Evolutionary conservation across 495 filamentous ascomycete species (phyloP), one percentile per base, ranked within the genome.

Genomic region (Zalerion maritima): DNA sequence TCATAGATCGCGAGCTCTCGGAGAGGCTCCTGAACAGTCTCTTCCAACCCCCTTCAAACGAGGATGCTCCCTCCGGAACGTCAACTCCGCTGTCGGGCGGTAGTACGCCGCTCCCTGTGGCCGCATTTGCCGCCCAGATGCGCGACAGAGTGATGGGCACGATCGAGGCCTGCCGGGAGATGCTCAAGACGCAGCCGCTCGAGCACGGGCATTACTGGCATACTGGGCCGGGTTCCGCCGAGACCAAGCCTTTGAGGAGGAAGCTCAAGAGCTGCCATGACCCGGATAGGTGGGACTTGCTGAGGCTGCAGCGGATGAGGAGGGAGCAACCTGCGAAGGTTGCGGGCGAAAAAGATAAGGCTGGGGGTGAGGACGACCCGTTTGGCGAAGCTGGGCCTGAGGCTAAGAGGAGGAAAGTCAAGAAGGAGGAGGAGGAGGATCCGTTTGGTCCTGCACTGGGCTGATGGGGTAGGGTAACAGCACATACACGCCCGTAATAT

Each of bases 191-290:
- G 19, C 64, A 69, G 35, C 48, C 59, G 19, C 55, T 64, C 0
- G 54, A 53, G 36, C 43, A 55, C n/a, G 12, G 8, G 7, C 6
- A 36, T 37, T 50, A 35, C 40, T 40, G 16, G 54, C 49, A 0
- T 57, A 60, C 26, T 62, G 58, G 57, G 40, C 34, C 15, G 55
- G 48, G 25, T 59, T 63, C 27, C 39, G 58, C 34, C 12, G 55
- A 54, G 14, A 40, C 64, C 21, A 63, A 64, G 24, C 68, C 54
- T 19, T 42, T 87, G 6, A 65, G 59, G 13, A 82, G 75, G 54
- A 91, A 89, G 52, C 58, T 91, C 9, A 71, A 69, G 23, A 73
- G 75, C 33, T 92, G 84, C 48, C 69, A 75, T 32, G 82, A 91
- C 40, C 81, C 81, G 1, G 64, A 69, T 20, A 67, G 73, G 24